Percentiles rank a stretch among this genome's conserved stretches.
Evolutionary conservation across 192 early-diverging fungal genomes (phyloP).

Genomic region (Radiomyces spectabilis): DNA sequence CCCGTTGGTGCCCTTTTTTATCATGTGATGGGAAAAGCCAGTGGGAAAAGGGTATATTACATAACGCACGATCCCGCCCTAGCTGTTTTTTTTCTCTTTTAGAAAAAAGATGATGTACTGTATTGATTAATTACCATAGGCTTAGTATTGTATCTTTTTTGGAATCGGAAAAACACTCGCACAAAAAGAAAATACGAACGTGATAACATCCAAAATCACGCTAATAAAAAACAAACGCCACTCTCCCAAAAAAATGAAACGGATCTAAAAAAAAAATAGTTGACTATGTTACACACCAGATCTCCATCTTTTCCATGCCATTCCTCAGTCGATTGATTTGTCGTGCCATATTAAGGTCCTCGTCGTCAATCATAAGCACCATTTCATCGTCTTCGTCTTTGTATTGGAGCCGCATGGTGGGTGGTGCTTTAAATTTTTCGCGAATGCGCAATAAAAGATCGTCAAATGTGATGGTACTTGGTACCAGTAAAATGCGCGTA

Average conservation of each 20-base stretch:
- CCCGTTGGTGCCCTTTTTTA: too few relatives aligned
- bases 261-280: not conserved
- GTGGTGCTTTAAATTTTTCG: slow-evolving; percentile 50
- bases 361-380: slow-evolving; percentile 86
- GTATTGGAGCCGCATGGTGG: slow-evolving; percentile 62
- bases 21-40: too few relatives aligned
- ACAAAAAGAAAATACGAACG: too few relatives aligned
- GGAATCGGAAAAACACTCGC: too few relatives aligned
- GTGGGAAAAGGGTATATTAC: too few relatives aligned
- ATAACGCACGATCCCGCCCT: too few relatives aligned
- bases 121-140: too few relatives aligned
- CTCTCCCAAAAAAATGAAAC: not conserved
- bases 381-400: slow-evolving; percentile 81
- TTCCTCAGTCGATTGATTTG: slow-evolving; percentile 45
- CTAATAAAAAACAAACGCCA: too few relatives aligned
- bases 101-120: too few relatives aligned
- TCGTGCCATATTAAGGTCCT: slow-evolving; percentile 76
- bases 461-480: slow-evolving; percentile 36
- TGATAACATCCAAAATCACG: too few relatives aligned
- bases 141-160: too few relatives aligned
- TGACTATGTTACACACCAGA: slow-evolving; percentile 38
- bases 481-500: slow-evolving; percentile 55
- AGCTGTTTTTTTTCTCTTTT: too few relatives aligned
- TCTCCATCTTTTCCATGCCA: slow-evolving; percentile 49
- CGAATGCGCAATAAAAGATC: slow-evolving; percentile 47